Percentiles rank a stretch among this genome's conserved stretches.
These are phyloP conservation scores for Rhizophora apiculata DNA, from an alignment of 345 rosid genomes.

Conservation along the genomic window DNA sequence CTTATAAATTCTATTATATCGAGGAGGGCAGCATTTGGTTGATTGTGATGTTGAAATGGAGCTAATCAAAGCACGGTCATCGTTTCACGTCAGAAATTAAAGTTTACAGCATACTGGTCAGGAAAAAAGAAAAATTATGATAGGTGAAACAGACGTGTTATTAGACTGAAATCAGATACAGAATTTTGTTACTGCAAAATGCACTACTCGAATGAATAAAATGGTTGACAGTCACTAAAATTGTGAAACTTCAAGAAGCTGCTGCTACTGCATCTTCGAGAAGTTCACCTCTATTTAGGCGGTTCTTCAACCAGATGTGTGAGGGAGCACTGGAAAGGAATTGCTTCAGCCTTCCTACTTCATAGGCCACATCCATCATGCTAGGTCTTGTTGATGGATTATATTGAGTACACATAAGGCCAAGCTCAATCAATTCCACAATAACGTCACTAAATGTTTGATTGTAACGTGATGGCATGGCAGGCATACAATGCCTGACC, in stretches of 20 bases:
- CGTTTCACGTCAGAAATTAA: too few species aligned
- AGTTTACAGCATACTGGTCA: too few species aligned
- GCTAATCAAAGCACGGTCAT: not conserved
- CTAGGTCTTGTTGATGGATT: conserved; percentile 75
- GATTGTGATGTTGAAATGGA: not conserved
- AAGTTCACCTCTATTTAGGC: conserved; percentile 22
- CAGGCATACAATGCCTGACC: conserved; percentile 34
- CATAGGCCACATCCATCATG: conserved; percentile 74
- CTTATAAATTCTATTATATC: not conserved
- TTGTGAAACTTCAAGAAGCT: conserved; percentile 2
- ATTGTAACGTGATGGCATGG: conserved; percentile 29
- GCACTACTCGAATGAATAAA: conserved; percentile 19
- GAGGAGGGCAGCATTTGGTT: not conserved
- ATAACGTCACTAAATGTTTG: conserved; percentile 55
- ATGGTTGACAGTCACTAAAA: not conserved
- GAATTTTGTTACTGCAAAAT: not conserved
- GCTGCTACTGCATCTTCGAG: not conserved
- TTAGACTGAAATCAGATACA: not conserved
- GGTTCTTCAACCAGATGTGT: conserved; percentile 25
- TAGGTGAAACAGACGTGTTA: too few species aligned
- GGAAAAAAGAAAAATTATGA: too few species aligned
- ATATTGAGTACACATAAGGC: conserved; percentile 72
- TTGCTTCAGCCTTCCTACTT: conserved; percentile 72
- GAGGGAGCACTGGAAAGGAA: conserved; percentile 48
- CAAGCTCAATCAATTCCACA: conserved; percentile 73